Percentiles rank a stretch among this genome's conserved stretches.
phyloP scores from a whole-genome alignment of 2,329 filamentous ascomycete genomes.

The Cladosporium halotolerans region DNA sequence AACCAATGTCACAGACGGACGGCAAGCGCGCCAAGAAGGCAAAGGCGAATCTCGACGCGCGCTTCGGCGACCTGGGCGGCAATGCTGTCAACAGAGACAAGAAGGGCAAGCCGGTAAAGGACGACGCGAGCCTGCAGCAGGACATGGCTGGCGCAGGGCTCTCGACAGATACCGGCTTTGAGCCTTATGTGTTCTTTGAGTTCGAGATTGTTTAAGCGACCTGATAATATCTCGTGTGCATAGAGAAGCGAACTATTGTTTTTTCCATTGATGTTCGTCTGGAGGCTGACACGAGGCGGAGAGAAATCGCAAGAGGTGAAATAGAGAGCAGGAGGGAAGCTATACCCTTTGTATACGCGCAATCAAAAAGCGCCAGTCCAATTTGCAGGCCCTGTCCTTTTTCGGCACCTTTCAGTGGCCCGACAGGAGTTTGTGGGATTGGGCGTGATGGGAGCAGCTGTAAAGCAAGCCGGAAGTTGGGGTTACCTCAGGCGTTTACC shows the following conservation, averaged over 20 bases:
- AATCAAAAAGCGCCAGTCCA: no score
- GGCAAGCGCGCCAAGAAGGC: slow-evolving; percentile 75
- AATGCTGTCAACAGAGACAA: slow-evolving; percentile 93
- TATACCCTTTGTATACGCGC: no score
- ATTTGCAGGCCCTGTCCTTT: no score
- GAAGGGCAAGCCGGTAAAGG: slow-evolving; percentile 84
- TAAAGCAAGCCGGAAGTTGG: no score
- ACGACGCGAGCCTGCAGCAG: slow-evolving; percentile 70
- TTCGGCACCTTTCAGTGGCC: no score
- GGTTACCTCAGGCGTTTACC: no score
- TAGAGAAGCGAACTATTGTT: not conserved
- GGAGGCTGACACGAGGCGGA: no score
- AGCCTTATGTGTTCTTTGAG: slow-evolving; percentile 94
- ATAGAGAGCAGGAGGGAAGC: no score
- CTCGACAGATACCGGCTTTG: slow-evolving; percentile 76
- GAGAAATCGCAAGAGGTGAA: no score
- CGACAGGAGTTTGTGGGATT: no score
- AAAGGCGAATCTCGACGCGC: slow-evolving; percentile 60
- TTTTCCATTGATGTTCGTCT: no score
- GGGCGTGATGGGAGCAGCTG: no score
- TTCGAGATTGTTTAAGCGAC: slow-evolving; percentile 61
- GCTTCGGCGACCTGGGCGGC: slow-evolving; percentile 86
- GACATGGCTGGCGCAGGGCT: slow-evolving; percentile 74
- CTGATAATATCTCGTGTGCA: slow-evolving; percentile 1
- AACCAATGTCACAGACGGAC: slow-evolving; percentile 55